Evolutionary conservation across 129 eudicot species (phyloP).

Genomic region (Lonicera japonica): DNA sequence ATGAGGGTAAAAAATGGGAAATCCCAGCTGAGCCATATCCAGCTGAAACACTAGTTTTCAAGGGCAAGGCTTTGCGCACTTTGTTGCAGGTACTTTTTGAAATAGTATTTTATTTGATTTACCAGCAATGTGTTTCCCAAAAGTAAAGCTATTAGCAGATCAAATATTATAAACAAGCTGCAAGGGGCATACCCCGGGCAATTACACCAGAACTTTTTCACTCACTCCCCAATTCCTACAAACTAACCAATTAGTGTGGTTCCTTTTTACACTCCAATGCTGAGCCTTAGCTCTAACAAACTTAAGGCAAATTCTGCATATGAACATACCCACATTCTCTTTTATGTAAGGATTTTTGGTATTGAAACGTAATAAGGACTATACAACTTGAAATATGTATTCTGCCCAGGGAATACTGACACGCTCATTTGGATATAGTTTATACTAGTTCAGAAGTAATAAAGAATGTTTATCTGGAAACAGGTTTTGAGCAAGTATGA

Average conservation of each 20-base stretch:
- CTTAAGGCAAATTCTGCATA: neutral
- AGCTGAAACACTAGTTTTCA: slow-evolving; percentile 49
- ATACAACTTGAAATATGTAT: neutral
- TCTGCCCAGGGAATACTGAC: neutral
- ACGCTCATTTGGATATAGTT: no score
- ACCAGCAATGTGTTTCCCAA: no score
- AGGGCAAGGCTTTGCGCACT: slow-evolving; percentile 81
- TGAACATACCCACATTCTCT: neutral
- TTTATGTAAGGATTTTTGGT: neutral
- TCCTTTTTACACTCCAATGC: no score
- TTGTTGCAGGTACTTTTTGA: slow-evolving; percentile 44
- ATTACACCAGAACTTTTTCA: no score
- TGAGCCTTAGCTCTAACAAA: neutral
- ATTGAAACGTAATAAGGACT: neutral
- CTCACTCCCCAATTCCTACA: no score
- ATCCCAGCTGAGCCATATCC: slow-evolving; percentile 75
- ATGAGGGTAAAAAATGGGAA: slow-evolving; percentile 67
- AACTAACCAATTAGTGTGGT: no score
- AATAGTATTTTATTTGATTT: neutral
- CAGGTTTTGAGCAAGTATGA: neutral
- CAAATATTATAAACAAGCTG: no score
- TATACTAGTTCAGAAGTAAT: neutral
- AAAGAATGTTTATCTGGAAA: neutral
- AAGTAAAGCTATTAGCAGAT: neutral
- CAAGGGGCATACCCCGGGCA: no score